Conservation (phyloP, 2,329 filamentous ascomycete species). For the Cadophora sp. region DNA sequence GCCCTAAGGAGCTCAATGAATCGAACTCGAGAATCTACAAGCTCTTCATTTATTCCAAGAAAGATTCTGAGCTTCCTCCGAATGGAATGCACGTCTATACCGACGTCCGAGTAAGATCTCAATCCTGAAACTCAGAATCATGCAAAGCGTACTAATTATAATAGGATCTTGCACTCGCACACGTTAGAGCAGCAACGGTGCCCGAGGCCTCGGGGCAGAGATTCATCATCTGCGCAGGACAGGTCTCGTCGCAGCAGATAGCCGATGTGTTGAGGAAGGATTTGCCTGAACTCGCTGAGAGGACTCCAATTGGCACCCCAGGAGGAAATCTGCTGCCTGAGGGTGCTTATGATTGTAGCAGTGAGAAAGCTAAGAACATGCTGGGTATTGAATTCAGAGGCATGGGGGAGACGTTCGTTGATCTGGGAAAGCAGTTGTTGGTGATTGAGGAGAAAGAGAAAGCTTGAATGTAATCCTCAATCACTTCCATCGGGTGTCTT, state of each 20-base stretch:
- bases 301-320: constrained; percentile 53
- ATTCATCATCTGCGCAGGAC: constrained; percentile 65
- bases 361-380: constrained; percentile 26
- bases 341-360: constrained; percentile 30
- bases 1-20: constrained; percentile 69
- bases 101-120: constrained; percentile 41
- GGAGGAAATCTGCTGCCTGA: constrained; percentile 24
- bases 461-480: background rate
- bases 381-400: constrained; percentile 31
- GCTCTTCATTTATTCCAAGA: constrained; percentile 59
- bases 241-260: constrained; percentile 65
- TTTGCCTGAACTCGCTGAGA: constrained; percentile 57
- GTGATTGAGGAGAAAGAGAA: constrained; percentile 28
- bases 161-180: constrained; percentile 67
- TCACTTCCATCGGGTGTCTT: too few species aligned
- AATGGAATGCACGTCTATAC: constrained; percentile 59
- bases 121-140: too few species aligned
- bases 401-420: constrained; percentile 39
- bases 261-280: constrained; percentile 59
- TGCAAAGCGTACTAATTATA: constrained; percentile 33
- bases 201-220: constrained; percentile 64
- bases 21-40: constrained; percentile 66
- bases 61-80: constrained; percentile 55
- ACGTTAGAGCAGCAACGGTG: constrained; percentile 63
- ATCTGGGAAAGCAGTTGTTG: constrained; percentile 37